These are phyloP conservation scores for Puya raimondii DNA, from an alignment of 176 grass and related monocot species.

Conservation along the genomic window DNA sequence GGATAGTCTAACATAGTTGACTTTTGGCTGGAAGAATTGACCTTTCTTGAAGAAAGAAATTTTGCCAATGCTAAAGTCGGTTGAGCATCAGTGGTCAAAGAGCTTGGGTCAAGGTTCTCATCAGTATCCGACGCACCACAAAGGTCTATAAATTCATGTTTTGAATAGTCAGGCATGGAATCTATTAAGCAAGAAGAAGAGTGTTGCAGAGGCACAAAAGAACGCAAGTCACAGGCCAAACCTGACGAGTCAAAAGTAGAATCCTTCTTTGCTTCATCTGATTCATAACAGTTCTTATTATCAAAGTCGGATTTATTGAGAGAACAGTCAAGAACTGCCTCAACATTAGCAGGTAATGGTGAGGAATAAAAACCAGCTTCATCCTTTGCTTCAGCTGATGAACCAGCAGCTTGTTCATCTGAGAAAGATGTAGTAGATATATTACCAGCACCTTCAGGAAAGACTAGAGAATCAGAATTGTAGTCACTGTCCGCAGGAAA, in stretches of 20 bases:
- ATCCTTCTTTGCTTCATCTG: not conserved
- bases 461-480: conserved; percentile 9
- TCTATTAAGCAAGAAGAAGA: not conserved
- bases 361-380: conserved; percentile 1
- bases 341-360: conserved; percentile 22
- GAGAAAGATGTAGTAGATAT: conserved; percentile 18
- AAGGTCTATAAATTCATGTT: not conserved
- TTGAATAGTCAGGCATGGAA: not conserved
- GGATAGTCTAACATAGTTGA: conserved; percentile 1
- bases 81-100: not conserved
- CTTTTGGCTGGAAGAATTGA: conserved; percentile 1
- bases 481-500: conserved; percentile 15
- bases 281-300: not conserved
- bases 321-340: conserved; percentile 16
- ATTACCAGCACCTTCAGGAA: conserved; percentile 18
- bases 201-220: conserved; percentile 15
- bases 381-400: conserved; percentile 17
- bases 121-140: not conserved
- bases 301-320: conserved; percentile 19
- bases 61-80: not conserved
- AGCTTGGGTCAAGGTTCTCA: not conserved
- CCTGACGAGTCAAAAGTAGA: not conserved
- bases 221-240: not conserved
- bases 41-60: not conserved
- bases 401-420: not conserved